Base-by-base conservation (phyloP, 768 basidiomycete genomes). In the Suillus subluteus region DNA sequence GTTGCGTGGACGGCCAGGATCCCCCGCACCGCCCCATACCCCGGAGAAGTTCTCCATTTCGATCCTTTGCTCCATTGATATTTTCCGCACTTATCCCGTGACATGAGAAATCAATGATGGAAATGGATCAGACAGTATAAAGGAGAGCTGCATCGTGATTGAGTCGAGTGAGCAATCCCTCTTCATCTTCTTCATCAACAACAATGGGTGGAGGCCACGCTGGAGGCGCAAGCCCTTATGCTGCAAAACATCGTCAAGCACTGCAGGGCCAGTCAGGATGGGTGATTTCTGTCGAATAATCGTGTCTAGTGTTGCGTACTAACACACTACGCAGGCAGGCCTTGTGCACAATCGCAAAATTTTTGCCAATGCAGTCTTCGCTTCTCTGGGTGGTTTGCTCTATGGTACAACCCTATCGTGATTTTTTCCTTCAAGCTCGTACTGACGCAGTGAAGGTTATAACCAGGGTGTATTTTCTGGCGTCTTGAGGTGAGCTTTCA, bases 381-480 rank as follows among this genome's bases (percentile, higher is more conserved):
- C 91, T 3, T 92, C 91, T 16, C 81, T 93, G 26, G 92, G 92
- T 74, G 91, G 91, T 71, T 76, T 94, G 18, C 59, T 61, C 40
- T 61, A 61, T 32, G 59, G 83, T 88, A 79, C 71, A 89, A 82
- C 26, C 18, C 23, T 41, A 32, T 62, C 30, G 63, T 37, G 16
- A 18, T 56, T 43, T 41, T 41, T 21, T 58, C 62, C 54, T 62
- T 58, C 54, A 59, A 38, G 26, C 11, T 13, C 40, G 16, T 26
- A 13, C 59, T 61, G 6, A 50, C 44, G 62, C 58, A 38, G 67
- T 62, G 46, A 16, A 65, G 55, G 50, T 56, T 56, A 35, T 26
- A 35, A 40, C n/a, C 69, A 90, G 84, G 91, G 90, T 72, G 91
- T 92, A 18, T 92, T 92, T 76, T 91, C 90, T 40, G 87, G 89